phyloP scores from a whole-genome alignment of 2,329 filamentous ascomycete species.

The Xylariaceae sp. region DNA sequence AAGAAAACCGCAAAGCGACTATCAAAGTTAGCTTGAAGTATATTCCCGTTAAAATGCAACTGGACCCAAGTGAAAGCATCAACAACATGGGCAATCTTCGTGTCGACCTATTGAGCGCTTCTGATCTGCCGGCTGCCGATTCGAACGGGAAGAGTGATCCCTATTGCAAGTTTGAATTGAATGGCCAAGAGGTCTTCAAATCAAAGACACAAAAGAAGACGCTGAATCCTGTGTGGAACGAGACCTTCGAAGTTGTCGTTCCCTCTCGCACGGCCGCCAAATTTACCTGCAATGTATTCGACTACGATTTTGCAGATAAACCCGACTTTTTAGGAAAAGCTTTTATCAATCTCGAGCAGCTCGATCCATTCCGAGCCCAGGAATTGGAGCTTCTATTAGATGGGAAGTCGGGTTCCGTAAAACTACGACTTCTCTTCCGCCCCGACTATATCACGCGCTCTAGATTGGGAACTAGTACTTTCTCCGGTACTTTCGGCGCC shows the following conservation, averaged over 20 bases:
- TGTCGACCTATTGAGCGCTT: conserved; percentile 85
- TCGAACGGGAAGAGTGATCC: conserved; percentile 96
- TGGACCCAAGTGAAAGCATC: conserved; percentile 93
- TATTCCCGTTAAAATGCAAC: conserved; percentile 86
- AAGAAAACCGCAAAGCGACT: conserved; percentile 70
- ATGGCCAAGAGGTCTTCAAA: conserved; percentile 88
- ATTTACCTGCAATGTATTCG: conserved; percentile 79
- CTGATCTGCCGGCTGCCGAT: conserved; percentile 86
- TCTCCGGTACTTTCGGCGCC: conserved; percentile 81
- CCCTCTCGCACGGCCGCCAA: conserved; percentile 80
- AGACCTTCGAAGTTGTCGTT: conserved; percentile 82
- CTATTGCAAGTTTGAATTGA: conserved; percentile 90
- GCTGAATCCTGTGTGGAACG: conserved; percentile 89
- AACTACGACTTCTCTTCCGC: conserved; percentile 84
- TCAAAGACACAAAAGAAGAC: conserved; percentile 97
- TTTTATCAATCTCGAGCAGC: conserved; percentile 67
- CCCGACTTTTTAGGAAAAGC: conserved; percentile 83
- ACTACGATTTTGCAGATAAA: conserved; percentile 96
- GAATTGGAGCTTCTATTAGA: conserved; percentile 74
- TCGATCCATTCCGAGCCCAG: conserved; percentile 81
- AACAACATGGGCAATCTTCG: conserved; percentile 97
- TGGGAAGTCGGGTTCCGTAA: conserved; percentile 81
- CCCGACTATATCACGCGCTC: conserved; percentile 85
- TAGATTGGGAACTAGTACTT: conserved; percentile 86
- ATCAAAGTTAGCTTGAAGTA: conserved; percentile 93